phyloP scores from a whole-genome alignment of 2,329 filamentous ascomycete genomes.

The Parafenestella ontariensis region DNA sequence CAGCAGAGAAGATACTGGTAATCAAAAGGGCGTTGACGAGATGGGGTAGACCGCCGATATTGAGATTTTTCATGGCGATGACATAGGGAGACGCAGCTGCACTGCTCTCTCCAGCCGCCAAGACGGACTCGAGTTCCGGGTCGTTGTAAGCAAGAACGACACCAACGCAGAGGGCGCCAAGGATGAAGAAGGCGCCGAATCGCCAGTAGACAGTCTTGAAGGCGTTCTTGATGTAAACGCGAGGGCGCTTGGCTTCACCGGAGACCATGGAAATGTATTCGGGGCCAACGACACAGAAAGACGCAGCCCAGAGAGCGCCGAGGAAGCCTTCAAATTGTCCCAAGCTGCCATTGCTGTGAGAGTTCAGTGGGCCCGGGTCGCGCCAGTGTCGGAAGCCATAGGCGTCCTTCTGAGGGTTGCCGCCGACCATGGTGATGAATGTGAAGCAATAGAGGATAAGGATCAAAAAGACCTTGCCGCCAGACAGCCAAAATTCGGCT shows the following conservation, averaged over 20 bases:
- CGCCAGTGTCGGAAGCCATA: slow-evolving; percentile 57
- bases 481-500: slow-evolving; percentile 54
- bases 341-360: slow-evolving; percentile 30
- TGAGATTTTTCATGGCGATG: slow-evolving; percentile 65
- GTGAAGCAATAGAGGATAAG: slow-evolving; percentile 55
- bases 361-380: slow-evolving; percentile 44
- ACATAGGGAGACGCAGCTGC: slow-evolving; percentile 69
- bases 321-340: slow-evolving; percentile 49
- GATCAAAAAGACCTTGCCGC: slow-evolving; percentile 56
- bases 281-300: slow-evolving; percentile 57
- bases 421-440: slow-evolving; percentile 56
- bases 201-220: slow-evolving; percentile 58
- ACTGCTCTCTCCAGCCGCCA: slow-evolving; percentile 35
- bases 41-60: slow-evolving; percentile 61
- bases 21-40: slow-evolving; percentile 64
- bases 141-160: slow-evolving; percentile 68
- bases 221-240: slow-evolving; percentile 55
- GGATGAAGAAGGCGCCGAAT: slow-evolving; percentile 57
- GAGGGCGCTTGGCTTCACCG: slow-evolving; percentile 55
- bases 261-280: slow-evolving; percentile 59
- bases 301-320: slow-evolving; percentile 50
- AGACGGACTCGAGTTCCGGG: slow-evolving; percentile 69
- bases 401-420: slow-evolving; percentile 51
- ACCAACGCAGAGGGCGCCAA: slow-evolving; percentile 54
- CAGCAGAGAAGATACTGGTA: slow-evolving; percentile 63